phyloP scores from a whole-genome alignment of 1,284 basidiomycete genomes.

The Apiotrichum siamense region DNA sequence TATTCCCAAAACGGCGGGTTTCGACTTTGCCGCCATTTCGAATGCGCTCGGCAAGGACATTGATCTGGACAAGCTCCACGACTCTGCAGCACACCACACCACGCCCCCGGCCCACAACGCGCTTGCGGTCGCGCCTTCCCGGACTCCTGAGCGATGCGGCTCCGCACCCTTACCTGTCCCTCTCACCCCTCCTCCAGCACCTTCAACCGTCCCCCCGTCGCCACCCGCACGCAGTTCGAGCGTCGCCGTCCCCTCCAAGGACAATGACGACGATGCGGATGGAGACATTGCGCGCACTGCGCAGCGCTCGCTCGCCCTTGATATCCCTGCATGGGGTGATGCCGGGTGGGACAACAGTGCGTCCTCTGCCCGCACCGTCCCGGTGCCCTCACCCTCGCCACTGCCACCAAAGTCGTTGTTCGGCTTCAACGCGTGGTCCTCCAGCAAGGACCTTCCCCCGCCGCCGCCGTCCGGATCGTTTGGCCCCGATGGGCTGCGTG shows the following conservation, averaged over 20 bases:
- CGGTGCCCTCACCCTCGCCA: not conserved
- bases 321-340: constrained; percentile 11
- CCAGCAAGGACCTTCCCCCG: constrained; percentile 1
- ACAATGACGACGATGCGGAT: constrained; percentile 18
- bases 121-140: not conserved
- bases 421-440: constrained; percentile 37
- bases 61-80: constrained; percentile 33
- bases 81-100: constrained; percentile 10
- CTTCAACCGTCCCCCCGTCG: not conserved
- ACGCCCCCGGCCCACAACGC: not conserved
- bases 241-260: not conserved
- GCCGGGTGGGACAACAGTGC: not conserved
- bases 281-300: constrained; percentile 28
- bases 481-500: constrained; percentile 9
- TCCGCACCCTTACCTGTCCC: constrained; percentile 21
- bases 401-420: constrained; percentile 14
- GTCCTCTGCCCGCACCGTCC: constrained; percentile 2
- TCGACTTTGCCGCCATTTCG: constrained; percentile 48
- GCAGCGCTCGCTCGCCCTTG: constrained; percentile 8
- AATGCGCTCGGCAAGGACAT: constrained; percentile 47
- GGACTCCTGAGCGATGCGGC: constrained; percentile 19
- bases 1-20: constrained; percentile 39
- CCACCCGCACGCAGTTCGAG: constrained; percentile 2
- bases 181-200: constrained; percentile 1
- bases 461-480: constrained; percentile 7